Base-by-base conservation (phyloP, 768 basidiomycete species). In the Leucosporidium scottii region DNA sequence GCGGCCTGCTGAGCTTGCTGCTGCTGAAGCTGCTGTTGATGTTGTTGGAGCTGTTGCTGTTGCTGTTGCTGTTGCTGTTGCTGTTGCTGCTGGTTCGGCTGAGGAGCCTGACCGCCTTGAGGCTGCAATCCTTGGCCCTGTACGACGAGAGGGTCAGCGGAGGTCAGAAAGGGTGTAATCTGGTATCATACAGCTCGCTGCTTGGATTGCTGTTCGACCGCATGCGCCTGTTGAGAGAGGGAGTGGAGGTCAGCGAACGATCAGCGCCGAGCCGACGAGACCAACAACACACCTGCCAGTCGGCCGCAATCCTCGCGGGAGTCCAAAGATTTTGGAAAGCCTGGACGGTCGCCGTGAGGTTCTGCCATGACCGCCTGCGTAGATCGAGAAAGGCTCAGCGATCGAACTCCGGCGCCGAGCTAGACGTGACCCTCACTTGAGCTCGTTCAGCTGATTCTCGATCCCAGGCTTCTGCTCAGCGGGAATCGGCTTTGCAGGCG, bases 381-480 rank as follows among this genome's bases (percentile, higher is more conserved):
- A 34, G 10, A 20, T 6, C 9, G 1, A 27, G 9, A 9, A 12
- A 25, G 27, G 47, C 30, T 68, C 57, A 23, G 51, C 59, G 47
- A 23, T 23, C 30, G 48, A 48, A 9, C 27, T 54, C 47, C 21
- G 57, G 10, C 28, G 47, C 34, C 44, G n/a, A n/a, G n/a, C n/a
- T n/a, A 39, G 51, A 23, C 47, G 17, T 3, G 10, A 34, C 50
- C 1, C 13, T 13, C 23, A 48, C 23, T 10, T 25, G 39, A 34
- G 27, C 31, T 69, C 65, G 6, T 69, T 63, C 6, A 67, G 27
- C 34, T 72, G 64, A 34, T 53, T 56, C 65, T 66, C 65, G 9
- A 72, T 31, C 23, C 57, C 30, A 27, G 53, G 64, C 5, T 62
- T 25, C 62, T 61, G 55, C 44, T 61, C 61, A 47, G 59, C 31